Evolutionary conservation across 78 protist species (phyloP).

Genomic region (Speleostelium caveatum): DNA sequence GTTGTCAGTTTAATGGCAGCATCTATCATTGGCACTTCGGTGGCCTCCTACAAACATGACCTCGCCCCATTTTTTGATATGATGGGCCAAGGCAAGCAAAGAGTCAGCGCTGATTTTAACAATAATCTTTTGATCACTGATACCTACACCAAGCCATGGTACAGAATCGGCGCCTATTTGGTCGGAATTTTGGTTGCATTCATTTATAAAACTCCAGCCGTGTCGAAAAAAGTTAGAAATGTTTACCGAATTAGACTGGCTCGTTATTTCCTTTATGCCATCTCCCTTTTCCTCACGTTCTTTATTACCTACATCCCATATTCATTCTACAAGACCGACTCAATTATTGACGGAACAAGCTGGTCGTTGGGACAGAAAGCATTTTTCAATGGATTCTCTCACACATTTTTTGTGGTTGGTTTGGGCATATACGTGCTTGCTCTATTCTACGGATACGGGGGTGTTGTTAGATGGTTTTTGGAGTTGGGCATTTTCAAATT

Average conservation of each 20-base stretch:
- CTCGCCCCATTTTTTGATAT: constrained; percentile 50
- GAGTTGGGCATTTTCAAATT: constrained; percentile 4
- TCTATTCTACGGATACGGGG: constrained; percentile 68
- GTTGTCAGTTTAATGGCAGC: neutral
- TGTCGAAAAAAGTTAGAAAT: neutral
- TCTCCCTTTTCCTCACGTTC: constrained; percentile 12
- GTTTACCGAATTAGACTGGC: neutral
- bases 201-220: neutral
- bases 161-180: constrained; percentile 49
- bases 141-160: constrained; percentile 69
- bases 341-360: too few relatives aligned
- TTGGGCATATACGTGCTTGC: constrained; percentile 3
- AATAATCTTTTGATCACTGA: constrained; percentile 8
- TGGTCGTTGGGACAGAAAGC: neutral
- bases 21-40: neutral
- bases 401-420: constrained; percentile 37
- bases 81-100: too few relatives aligned
- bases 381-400: constrained; percentile 32
- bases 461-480: constrained; percentile 19
- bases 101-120: too few relatives aligned
- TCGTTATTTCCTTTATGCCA: neutral
- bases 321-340: neutral
- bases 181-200: constrained; percentile 22
- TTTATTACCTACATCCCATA: constrained; percentile 38
- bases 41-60: too few relatives aligned